Percentiles rank a stretch among this genome's conserved stretches.
Conservation (phyloP, 2,329 filamentous ascomycete species). For the Xylaria sp. region DNA sequence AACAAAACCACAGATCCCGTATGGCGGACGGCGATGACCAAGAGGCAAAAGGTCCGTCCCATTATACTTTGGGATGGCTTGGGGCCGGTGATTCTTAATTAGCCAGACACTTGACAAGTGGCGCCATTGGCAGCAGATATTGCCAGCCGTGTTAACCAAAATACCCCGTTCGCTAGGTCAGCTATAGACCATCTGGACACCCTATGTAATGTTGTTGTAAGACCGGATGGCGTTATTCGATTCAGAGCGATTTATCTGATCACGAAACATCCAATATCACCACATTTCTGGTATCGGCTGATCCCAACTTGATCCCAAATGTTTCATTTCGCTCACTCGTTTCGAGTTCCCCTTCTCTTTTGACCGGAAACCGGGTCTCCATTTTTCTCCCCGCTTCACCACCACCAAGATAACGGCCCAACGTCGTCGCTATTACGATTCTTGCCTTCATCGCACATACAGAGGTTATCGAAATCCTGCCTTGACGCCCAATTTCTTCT, state of each 20-base stretch:
- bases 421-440: not conserved
- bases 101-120: not conserved
- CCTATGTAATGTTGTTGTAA: not conserved
- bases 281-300: no score
- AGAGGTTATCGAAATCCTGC: not conserved
- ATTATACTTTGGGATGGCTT: not conserved
- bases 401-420: not conserved
- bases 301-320: not conserved
- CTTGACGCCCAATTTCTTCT: not conserved
- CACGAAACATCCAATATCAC: not conserved
- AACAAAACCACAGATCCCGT: no score
- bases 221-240: not conserved
- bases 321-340: not conserved
- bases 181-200: no score
- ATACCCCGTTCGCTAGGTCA: no score
- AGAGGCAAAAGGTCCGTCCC: not conserved
- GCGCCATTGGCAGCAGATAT: not conserved
- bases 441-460: not conserved
- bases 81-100: not conserved
- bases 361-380: not conserved
- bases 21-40: no score
- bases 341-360: not conserved
- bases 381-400: not conserved
- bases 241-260: not conserved
- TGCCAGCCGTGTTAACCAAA: no score